phyloP scores from a whole-genome alignment of 805 yeast species.

The Sporopachydermia lactativora region DNA sequence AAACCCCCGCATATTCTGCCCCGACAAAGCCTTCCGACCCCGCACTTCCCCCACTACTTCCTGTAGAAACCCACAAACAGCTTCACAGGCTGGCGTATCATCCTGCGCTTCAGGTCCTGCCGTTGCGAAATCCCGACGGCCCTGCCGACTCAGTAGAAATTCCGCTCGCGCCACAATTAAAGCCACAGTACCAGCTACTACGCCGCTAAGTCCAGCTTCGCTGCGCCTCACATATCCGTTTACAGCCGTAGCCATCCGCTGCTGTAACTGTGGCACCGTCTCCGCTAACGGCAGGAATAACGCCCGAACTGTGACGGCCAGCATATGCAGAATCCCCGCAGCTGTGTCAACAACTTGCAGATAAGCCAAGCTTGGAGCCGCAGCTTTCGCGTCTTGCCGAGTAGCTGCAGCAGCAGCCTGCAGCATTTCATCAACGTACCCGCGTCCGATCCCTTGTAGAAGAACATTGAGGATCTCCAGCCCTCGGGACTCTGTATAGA shows the following conservation, averaged over 20 bases:
- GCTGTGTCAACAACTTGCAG: constrained; percentile 36
- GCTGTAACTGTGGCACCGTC: constrained; percentile 41
- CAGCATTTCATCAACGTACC: constrained; percentile 60
- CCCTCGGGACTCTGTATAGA: constrained; percentile 44
- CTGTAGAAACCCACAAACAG: constrained; percentile 38
- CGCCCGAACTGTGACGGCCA: constrained; percentile 61
- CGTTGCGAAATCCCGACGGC: constrained; percentile 53
- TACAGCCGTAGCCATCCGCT: constrained; percentile 43
- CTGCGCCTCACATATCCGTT: constrained; percentile 45
- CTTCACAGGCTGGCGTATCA: constrained; percentile 60
- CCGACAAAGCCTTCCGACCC: constrained; percentile 22
- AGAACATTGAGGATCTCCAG: constrained; percentile 54
- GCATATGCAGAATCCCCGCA: constrained; percentile 45
- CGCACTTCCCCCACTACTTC: constrained; percentile 27
- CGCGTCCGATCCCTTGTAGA: constrained; percentile 54
- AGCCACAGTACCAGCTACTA: constrained; percentile 44
- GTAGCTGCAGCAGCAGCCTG: constrained; percentile 42
- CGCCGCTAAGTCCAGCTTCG: constrained; percentile 51
- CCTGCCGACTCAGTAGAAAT: constrained; percentile 46
- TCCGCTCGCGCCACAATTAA: constrained; percentile 37
- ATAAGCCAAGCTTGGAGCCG: constrained; percentile 29
- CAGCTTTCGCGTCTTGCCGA: constrained; percentile 14
- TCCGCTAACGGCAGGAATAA: constrained; percentile 64
- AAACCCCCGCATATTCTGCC: constrained; percentile 35
- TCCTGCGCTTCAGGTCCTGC: constrained; percentile 32